Conservation (phyloP, 176 grass and related monocot genomes). For the Musa itinerans region DNA sequence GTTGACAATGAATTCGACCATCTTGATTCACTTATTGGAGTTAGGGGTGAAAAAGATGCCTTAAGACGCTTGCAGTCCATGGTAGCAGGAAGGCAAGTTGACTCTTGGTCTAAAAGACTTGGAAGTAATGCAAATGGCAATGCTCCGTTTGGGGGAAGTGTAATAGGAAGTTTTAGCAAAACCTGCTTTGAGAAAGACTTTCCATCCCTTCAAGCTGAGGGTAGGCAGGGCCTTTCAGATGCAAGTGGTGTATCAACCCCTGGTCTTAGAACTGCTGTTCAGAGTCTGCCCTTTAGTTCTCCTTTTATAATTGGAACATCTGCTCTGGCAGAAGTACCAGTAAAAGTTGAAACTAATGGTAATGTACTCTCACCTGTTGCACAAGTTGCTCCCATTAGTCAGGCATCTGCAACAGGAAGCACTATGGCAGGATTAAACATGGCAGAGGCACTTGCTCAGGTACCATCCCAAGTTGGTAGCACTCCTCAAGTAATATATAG, state of each 20-base stretch:
- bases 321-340: conserved; percentile 31
- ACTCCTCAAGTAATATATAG: conserved; percentile 28
- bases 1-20: conserved; percentile 24
- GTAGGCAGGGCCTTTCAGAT: conserved; percentile 14
- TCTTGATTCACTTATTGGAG: conserved; percentile 2
- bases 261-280: conserved; percentile 29
- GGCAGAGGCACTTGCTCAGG: conserved; percentile 35
- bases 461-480: conserved; percentile 28
- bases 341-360: conserved; percentile 12
- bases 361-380: background rate
- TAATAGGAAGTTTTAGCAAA: conserved; percentile 6
- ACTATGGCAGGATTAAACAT: conserved; percentile 33
- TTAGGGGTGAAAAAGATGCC: conserved; percentile 12
- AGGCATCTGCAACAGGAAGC: background rate
- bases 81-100: conserved; percentile 17
- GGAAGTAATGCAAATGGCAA: conserved; percentile 19
- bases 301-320: conserved; percentile 26
- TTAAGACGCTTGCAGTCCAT: conserved; percentile 34
- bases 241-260: conserved; percentile 21
- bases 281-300: conserved; percentile 20
- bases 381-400: conserved; percentile 11
- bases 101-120: conserved; percentile 24
- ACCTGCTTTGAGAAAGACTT: conserved; percentile 40
- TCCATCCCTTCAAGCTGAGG: conserved; percentile 28
- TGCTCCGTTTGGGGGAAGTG: conserved; percentile 18